Evolutionary conservation across 2,329 filamentous ascomycete genomes (phyloP), one percentile per base, ranked within the genome.

Genomic region (Phialophora expanda): DNA sequence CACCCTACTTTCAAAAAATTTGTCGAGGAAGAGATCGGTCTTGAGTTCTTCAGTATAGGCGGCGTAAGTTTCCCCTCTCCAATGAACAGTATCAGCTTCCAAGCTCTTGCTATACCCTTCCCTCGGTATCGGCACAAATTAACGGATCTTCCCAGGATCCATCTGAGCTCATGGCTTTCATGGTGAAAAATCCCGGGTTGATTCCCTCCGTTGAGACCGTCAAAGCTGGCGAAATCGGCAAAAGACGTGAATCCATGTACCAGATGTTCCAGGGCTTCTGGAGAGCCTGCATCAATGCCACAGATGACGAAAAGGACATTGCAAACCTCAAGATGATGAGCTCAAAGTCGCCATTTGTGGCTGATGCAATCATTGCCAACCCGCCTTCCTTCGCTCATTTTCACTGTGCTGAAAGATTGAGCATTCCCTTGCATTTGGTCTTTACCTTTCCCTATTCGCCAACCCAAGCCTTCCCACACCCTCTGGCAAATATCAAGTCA

Each of bases 191-290:
- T 59, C 74, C 83, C 0, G 90, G 90, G 3, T 82, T 94, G 76
- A 90, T 95, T 1, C 91, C 91, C 0, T 89, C 85, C 0, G 79
- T 93, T 26, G 86, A 91, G 68, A 89, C 89, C 0, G 85, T 94
- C 62, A 88, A 86, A 68, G 85, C 87, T 1, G 91, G 91, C 3
- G 91, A 94, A 70, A 88, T 94, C 65, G 86, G 87, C 0, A 82
- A 83, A 26, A 81, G 90, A 32, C 81, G 91, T 46, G 83, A 85
- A 4, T 85, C 86, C 56, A 93, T 94, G 89, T 89, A 86, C 2
- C 88, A 90, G 67, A 94, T 94, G 89, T 92, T 94, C 73, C 84
- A 91, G 66, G 91, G 91, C 0, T 93, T 92, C 78, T 94, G 91
- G 90, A 80, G 89, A 30, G 88, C 90, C 0, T 94, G 91, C 73